Evolutionary conservation across 192 early-diverging fungal genomes (phyloP).

Genomic region (Gonapodya prolifera): DNA sequence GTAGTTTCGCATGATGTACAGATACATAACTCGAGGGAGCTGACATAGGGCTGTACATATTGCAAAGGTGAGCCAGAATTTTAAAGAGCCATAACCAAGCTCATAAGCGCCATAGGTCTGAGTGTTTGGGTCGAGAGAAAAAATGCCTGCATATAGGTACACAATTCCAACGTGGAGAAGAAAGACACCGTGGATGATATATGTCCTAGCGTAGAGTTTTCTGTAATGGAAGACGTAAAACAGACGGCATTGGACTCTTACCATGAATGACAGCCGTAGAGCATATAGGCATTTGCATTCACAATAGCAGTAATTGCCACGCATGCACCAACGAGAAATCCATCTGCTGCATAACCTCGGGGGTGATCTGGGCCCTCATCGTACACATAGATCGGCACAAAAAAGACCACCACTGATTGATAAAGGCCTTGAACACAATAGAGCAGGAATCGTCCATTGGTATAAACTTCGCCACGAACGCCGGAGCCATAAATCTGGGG

Average conservation of each 20-base stretch:
- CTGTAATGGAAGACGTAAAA: no score
- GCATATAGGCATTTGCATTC: conserved; percentile 67
- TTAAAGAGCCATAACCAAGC: background rate
- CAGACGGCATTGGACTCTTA: no score
- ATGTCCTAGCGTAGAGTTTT: no score
- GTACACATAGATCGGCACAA: no score
- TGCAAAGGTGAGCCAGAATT: conserved; percentile 57
- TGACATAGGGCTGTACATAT: conserved; percentile 50
- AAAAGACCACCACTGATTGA: conserved; percentile 76
- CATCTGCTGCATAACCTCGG: no score
- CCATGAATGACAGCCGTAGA: conserved; percentile 59
- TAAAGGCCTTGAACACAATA: conserved; percentile 84
- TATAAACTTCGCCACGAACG: conserved; percentile 69
- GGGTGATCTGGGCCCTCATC: no score
- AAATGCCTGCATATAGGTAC: conserved; percentile 49
- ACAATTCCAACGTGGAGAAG: no score
- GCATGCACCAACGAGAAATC: conserved; percentile 50
- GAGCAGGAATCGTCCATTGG: conserved; percentile 65
- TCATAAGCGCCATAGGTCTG: conserved; percentile 36
- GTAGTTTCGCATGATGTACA: conserved; percentile 55
- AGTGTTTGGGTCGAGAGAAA: conserved; percentile 14
- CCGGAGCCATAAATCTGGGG: conserved; percentile 68
- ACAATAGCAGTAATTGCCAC: conserved; percentile 59
- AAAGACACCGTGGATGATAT: no score
- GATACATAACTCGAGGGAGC: conserved; percentile 56